These are phyloP conservation scores for Trametes cubensis DNA, from an alignment of 768 basidiomycete species.

Conservation along the genomic window DNA sequence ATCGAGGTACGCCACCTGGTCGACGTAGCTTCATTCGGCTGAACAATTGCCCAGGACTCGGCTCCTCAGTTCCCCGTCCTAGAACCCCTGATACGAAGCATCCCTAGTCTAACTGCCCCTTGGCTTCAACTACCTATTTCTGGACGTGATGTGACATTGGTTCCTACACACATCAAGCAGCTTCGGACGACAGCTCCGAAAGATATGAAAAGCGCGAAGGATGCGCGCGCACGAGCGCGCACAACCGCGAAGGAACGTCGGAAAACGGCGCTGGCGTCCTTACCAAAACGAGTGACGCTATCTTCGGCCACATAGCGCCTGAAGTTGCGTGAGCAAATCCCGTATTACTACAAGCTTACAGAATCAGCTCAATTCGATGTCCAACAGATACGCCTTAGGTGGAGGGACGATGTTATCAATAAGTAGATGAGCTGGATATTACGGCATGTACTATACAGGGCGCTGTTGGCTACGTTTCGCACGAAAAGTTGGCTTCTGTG, in stretches of 20 bases:
- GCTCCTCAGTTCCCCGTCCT: conserved; percentile 39
- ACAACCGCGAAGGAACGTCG: conserved; percentile 47
- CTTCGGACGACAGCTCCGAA: conserved; percentile 75
- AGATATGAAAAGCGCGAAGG: conserved; percentile 75
- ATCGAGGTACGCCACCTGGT: conserved; percentile 56
- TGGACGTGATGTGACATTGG: conserved; percentile 36
- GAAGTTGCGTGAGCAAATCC: neutral
- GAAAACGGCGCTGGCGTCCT: neutral
- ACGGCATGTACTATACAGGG: too few species aligned
- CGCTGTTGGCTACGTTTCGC: too few species aligned
- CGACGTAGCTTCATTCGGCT: neutral
- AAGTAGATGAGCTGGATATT: too few species aligned
- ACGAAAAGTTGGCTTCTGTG: neutral
- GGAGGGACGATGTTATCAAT: too few species aligned
- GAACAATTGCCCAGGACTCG: conserved; percentile 37
- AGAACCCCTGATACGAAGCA: conserved; percentile 44
- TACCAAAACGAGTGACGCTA: neutral
- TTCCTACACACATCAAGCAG: conserved; percentile 83
- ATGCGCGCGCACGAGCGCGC: conserved; percentile 53
- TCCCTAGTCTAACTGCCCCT: conserved; percentile 62
- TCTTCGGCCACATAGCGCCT: neutral
- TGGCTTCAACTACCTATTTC: conserved; percentile 55
- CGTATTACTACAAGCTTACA: too few species aligned
- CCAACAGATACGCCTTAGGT: too few species aligned
- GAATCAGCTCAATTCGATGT: too few species aligned